Evolutionary conservation across 371 early-diverging fungal genomes (phyloP).

Genomic region (Synchytrium microbalum): DNA sequence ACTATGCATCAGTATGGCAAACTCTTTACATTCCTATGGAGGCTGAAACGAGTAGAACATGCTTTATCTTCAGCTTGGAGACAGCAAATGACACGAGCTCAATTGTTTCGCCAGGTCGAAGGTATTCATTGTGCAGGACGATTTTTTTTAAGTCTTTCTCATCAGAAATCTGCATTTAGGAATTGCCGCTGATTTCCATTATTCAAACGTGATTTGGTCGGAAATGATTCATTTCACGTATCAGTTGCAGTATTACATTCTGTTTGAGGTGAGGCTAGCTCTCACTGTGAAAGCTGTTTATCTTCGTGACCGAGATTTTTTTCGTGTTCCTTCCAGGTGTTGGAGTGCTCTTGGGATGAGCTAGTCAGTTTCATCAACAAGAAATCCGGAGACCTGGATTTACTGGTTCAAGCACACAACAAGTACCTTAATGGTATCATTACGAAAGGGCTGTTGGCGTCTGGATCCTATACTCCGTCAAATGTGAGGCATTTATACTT

Average conservation of each 20-base stretch:
- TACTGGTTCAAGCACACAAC: constrained; percentile 28
- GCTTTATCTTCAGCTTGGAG: constrained; percentile 70
- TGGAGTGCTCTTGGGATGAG: constrained; percentile 88
- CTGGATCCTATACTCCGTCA: constrained; percentile 1
- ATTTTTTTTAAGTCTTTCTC: not conserved
- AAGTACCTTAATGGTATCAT: constrained; percentile 26
- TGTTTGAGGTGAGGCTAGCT: constrained; percentile 56
- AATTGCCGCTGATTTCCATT: constrained; percentile 22
- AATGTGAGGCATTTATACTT: not conserved
- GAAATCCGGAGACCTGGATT: constrained; percentile 41
- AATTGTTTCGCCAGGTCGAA: not conserved
- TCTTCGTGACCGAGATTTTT: too few species aligned
- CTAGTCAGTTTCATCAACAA: constrained; percentile 52
- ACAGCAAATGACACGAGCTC: constrained; percentile 38
- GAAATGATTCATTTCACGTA: constrained; percentile 92
- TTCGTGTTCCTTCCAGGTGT: too few species aligned
- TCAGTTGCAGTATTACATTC: constrained; percentile 82
- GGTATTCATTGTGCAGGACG: not conserved
- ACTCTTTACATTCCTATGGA: constrained; percentile 83
- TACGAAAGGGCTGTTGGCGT: constrained; percentile 21
- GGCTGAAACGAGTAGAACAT: constrained; percentile 79
- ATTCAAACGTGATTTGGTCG: constrained; percentile 55
- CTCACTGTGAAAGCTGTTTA: too few species aligned
- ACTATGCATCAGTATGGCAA: constrained; percentile 75
- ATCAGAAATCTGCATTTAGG: not conserved